Percentiles rank a stretch among this genome's conserved stretches.
phyloP scores from a whole-genome alignment of 2,329 filamentous ascomycete genomes.

The Botrytis deweyae region DNA sequence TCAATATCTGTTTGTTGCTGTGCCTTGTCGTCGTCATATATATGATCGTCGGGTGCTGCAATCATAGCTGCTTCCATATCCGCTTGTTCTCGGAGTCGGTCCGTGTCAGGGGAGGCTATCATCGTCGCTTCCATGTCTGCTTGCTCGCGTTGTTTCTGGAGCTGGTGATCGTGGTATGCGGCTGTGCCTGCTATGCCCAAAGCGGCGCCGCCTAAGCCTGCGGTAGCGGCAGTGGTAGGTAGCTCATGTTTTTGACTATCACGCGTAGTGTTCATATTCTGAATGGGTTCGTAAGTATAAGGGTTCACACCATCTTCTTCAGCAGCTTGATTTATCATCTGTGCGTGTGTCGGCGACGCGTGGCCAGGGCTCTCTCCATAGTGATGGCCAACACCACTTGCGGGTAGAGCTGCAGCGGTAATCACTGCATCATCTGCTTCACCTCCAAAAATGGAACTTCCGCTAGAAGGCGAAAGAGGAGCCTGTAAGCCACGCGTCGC shows the following conservation, averaged over 20 bases:
- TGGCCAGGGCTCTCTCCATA: conserved; percentile 37
- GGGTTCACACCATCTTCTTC: conserved; percentile 57
- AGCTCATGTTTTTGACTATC: conserved; percentile 14
- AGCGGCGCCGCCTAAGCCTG: conserved; percentile 30
- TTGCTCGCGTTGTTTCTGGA: conserved; percentile 25
- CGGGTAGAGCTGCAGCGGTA: conserved; percentile 50
- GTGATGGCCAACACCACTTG: conserved; percentile 30
- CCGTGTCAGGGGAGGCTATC: conserved; percentile 33
- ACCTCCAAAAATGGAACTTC: conserved; percentile 61
- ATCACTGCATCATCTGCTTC: conserved; percentile 52
- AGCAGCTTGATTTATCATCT: conserved; percentile 51
- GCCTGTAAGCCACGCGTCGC: conserved; percentile 74
- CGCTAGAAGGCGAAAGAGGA: conserved; percentile 77
- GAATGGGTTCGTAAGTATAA: conserved; percentile 46
- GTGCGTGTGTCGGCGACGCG: conserved; percentile 51
- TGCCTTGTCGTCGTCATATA: conserved; percentile 22
- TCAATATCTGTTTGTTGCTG: conserved; percentile 28
- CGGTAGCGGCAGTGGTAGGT: conserved; percentile 23
- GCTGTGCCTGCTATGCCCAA: conserved; percentile 25
- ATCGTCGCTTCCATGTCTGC: conserved; percentile 26
- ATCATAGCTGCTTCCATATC: conserved; percentile 31
- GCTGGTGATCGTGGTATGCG: conserved; percentile 27
- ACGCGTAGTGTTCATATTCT: conserved; percentile 21
- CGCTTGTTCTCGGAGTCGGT: conserved; percentile 26
- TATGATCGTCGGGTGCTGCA: conserved; percentile 31